A percentile compares a stretch with the other conserved stretches of the same genome.
These are phyloP conservation scores for Linnemannia hyalina DNA, from an alignment of 192 early-diverging fungal species.

Conservation along the genomic window DNA sequence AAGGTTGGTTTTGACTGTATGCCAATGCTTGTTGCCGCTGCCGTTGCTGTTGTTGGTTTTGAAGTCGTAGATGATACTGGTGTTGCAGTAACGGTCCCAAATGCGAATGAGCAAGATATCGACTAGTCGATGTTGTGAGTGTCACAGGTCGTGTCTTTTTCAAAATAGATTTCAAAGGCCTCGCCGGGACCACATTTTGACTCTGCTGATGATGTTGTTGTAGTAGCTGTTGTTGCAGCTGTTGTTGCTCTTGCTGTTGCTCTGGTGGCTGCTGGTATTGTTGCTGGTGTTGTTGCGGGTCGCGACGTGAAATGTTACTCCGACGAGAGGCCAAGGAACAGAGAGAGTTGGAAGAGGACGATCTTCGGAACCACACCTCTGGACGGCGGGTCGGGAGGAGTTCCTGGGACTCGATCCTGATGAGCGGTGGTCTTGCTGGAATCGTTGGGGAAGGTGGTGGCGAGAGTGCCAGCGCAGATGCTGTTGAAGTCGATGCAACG, in stretches of 20 bases:
- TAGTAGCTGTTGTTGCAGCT: no score
- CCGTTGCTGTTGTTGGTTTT: neutral
- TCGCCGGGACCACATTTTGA: neutral
- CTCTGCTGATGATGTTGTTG: neutral
- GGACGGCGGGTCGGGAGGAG: slow-evolving; percentile 20
- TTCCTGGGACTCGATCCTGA: slow-evolving; percentile 28
- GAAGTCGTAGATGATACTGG: neutral
- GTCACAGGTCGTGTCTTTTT: slow-evolving; percentile 14
- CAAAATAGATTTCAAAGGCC: slow-evolving; percentile 6
- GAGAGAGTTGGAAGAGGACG: neutral
- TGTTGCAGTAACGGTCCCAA: slow-evolving; percentile 4
- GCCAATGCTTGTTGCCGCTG: neutral
- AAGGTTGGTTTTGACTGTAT: neutral
- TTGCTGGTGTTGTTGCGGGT: neutral
- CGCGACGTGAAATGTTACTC: neutral
- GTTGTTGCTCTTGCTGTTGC: neutral
- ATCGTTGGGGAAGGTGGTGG: neutral
- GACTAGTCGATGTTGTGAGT: no score
- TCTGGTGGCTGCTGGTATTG: neutral
- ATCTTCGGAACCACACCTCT: neutral
- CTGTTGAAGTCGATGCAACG: neutral
- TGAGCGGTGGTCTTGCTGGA: neutral
- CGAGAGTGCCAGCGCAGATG: neutral
- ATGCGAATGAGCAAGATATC: slow-evolving; percentile 10
- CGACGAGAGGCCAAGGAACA: neutral